phyloP scores from a whole-genome alignment of 2,329 filamentous ascomycete genomes.

The Sphaerostilbella broomeana region DNA sequence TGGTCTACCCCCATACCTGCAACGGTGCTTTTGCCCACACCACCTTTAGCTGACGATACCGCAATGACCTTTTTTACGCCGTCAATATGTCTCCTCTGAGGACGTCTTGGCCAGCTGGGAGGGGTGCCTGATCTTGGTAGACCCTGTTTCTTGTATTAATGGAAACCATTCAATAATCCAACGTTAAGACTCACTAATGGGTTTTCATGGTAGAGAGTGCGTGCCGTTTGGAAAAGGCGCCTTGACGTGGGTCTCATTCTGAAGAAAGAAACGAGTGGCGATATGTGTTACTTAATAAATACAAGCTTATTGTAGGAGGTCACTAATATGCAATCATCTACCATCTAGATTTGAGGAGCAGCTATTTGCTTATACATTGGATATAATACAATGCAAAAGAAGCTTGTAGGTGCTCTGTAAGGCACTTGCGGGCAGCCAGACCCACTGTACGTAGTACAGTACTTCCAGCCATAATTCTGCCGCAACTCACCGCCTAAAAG shows the following conservation, averaged over 20 bases:
- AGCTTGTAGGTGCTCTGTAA: neutral
- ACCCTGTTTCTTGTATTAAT: constrained; percentile 49
- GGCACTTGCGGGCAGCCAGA: neutral
- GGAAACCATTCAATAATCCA: too few relatives aligned
- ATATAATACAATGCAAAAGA: too few relatives aligned
- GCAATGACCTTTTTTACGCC: constrained; percentile 89
- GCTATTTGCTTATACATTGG: neutral
- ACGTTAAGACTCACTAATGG: constrained; percentile 57
- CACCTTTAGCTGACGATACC: constrained; percentile 95
- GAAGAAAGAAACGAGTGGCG: neutral
- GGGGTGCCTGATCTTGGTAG: constrained; percentile 67
- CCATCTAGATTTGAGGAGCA: too few relatives aligned
- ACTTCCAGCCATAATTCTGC: too few relatives aligned
- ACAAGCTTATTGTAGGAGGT: too few relatives aligned
- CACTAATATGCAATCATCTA: too few relatives aligned
- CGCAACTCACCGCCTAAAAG: constrained; percentile 45
- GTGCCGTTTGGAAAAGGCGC: constrained; percentile 30
- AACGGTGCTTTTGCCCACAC: constrained; percentile 95
- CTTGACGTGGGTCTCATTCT: constrained; percentile 33
- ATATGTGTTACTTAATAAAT: neutral
- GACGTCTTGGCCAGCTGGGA: constrained; percentile 60
- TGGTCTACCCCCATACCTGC: constrained; percentile 53
- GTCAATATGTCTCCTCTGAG: constrained; percentile 70
- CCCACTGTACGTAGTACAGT: too few relatives aligned
- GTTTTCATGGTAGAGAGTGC: constrained; percentile 64